Evolutionary conservation across 129 eudicot genomes (phyloP).

Genomic region (carrot (Daucus carota)): DNA sequence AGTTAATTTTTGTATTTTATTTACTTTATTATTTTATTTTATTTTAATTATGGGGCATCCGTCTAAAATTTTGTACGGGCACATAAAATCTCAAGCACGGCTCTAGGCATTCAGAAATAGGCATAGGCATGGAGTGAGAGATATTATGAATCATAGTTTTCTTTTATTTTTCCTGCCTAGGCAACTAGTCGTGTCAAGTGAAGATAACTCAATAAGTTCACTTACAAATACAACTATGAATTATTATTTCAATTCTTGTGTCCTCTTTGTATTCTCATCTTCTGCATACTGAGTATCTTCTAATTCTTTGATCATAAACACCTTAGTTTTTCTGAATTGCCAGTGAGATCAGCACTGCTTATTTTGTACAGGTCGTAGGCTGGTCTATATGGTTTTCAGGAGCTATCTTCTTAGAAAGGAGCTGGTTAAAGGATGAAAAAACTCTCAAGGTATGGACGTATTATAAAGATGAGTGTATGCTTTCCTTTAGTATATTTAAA

Average conservation of each 20-base stretch:
- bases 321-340: neutral
- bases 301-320: neutral
- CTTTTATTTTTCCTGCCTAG: neutral
- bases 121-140: neutral
- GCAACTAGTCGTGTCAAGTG: neutral
- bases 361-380: constrained; percentile 72
- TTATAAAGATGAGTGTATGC: neutral
- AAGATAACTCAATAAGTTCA: neutral
- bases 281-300: neutral
- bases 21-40: no score
- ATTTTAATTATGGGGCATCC: no score
- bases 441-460: constrained; percentile 59
- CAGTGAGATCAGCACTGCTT: neutral
- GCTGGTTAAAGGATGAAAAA: constrained; percentile 94
- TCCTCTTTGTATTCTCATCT: neutral
- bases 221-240: neutral
- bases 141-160: neutral
- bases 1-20: no score
- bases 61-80: no score
- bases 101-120: neutral
- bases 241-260: neutral
- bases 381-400: constrained; percentile 99
- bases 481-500: neutral
- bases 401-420: constrained; percentile 89
- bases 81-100: no score